phyloP scores from a whole-genome alignment of 495 filamentous ascomycete genomes.

The Neurospora sp. region DNA sequence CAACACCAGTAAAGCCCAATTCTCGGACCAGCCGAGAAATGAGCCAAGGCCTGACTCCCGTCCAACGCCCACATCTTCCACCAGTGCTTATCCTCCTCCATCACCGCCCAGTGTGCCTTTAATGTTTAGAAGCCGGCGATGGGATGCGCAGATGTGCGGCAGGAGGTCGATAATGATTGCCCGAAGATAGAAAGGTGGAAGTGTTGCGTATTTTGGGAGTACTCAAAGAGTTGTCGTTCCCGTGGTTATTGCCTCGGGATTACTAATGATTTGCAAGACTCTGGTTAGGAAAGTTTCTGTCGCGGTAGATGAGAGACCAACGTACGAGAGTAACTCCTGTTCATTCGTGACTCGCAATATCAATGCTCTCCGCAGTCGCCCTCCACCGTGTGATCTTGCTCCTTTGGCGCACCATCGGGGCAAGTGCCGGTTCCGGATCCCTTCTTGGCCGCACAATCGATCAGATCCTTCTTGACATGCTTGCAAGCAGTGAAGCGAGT shows the following conservation, averaged over 20 bases:
- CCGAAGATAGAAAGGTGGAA: not conserved
- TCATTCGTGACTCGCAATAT: not conserved
- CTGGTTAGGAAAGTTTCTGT: not conserved
- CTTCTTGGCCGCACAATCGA: not conserved
- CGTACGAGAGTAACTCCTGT: not conserved
- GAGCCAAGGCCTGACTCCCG: not conserved
- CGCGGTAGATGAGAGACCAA: not conserved
- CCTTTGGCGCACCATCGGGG: not conserved
- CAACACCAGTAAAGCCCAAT: not conserved
- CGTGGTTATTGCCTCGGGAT: not conserved
- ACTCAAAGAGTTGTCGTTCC: not conserved
- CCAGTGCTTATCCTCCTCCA: not conserved
- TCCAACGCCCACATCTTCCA: not conserved
- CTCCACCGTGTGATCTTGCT: not conserved
- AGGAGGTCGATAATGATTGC: not conserved
- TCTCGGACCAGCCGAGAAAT: not conserved
- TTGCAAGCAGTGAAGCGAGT: not conserved
- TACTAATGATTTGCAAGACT: not conserved
- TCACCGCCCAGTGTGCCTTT: not conserved
- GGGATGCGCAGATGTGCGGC: not conserved
- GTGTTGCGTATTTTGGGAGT: not conserved
- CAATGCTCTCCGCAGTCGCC: not conserved
- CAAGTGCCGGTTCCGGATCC: not conserved
- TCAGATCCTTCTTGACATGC: not conserved
- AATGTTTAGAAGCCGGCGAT: not conserved